phyloP scores from a whole-genome alignment of 2,329 filamentous ascomycete species.

The Byssothecium circinans region DNA sequence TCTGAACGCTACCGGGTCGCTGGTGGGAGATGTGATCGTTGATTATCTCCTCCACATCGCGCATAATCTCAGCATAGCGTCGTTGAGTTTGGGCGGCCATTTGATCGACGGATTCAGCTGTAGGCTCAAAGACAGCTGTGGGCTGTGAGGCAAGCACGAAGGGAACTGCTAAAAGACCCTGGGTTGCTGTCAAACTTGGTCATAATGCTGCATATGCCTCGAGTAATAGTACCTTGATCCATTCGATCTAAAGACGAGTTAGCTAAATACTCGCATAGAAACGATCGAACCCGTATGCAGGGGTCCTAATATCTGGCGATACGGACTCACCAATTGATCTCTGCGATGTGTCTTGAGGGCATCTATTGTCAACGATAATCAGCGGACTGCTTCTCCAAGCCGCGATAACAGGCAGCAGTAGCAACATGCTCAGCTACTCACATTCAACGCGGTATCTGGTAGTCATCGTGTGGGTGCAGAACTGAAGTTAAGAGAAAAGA shows the following conservation, averaged over 20 bases:
- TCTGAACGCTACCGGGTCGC: constrained; percentile 50
- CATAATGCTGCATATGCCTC: not conserved
- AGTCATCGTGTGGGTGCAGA: not conserved
- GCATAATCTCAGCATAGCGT: constrained; percentile 92
- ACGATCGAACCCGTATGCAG: not conserved
- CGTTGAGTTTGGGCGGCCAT: constrained; percentile 81
- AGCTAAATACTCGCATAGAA: not conserved
- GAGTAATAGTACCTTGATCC: constrained; percentile 73
- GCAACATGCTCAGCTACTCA: constrained; percentile 21
- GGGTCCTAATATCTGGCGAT: too few species aligned
- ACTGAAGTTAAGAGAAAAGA: constrained; percentile 3
- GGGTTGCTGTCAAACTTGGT: constrained; percentile 1
- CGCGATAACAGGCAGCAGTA: not conserved
- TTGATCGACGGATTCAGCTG: constrained; percentile 64
- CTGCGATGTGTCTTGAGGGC: constrained; percentile 79
- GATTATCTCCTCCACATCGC: constrained; percentile 88
- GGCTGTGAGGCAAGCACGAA: constrained; percentile 97
- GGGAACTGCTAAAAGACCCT: constrained; percentile 78
- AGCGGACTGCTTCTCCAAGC: constrained; percentile 12
- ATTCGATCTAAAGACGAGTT: constrained; percentile 66
- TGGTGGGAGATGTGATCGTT: constrained; percentile 86
- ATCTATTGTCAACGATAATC: constrained; percentile 49
- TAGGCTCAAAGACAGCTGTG: constrained; percentile 76
- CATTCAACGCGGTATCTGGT: constrained; percentile 48
- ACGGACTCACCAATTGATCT: constrained; percentile 79